phyloP scores from a whole-genome alignment of 179 eudicot genomes.

The Corrigiola litoralis region DNA sequence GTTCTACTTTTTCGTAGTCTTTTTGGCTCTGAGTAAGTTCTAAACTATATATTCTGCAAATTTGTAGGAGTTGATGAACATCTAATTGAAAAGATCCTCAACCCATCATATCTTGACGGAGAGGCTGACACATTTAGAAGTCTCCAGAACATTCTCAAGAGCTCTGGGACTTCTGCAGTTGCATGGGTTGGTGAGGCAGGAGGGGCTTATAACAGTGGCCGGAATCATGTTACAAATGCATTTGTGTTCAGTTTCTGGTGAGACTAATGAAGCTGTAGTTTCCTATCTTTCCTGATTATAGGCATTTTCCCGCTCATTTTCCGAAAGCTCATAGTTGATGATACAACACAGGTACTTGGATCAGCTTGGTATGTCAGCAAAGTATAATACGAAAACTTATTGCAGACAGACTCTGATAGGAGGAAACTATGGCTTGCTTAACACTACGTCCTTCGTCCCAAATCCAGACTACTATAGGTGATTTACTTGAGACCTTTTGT shows the following conservation, averaged over 20 bases:
- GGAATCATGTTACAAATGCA: conserved; percentile 64
- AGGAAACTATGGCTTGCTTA: conserved; percentile 87
- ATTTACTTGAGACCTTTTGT: too few relatives aligned
- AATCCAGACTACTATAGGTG: conserved; percentile 98
- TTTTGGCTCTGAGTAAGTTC: neutral
- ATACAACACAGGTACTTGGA: conserved; percentile 71
- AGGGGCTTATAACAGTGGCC: conserved; percentile 92
- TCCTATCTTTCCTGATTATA: neutral
- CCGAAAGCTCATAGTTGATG: neutral
- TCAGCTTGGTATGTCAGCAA: conserved; percentile 84
- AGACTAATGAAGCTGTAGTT: conserved; percentile 9
- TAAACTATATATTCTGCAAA: neutral
- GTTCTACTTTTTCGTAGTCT: neutral
- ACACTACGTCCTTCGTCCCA: conserved; percentile 75
- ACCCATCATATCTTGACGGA: conserved; percentile 58
- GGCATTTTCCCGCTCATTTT: neutral
- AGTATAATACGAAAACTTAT: conserved; percentile 67
- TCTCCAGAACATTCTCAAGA: conserved; percentile 40
- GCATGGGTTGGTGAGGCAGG: conserved; percentile 98
- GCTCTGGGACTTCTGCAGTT: conserved; percentile 41
- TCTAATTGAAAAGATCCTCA: conserved; percentile 70
- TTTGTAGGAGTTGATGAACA: conserved; percentile 65
- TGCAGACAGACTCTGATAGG: conserved; percentile 86
- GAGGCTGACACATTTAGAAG: conserved; percentile 52
- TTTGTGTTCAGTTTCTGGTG: conserved; percentile 94